Base-by-base conservation (phyloP, 805 yeast species). In the Ogataea wickerhamii region DNA sequence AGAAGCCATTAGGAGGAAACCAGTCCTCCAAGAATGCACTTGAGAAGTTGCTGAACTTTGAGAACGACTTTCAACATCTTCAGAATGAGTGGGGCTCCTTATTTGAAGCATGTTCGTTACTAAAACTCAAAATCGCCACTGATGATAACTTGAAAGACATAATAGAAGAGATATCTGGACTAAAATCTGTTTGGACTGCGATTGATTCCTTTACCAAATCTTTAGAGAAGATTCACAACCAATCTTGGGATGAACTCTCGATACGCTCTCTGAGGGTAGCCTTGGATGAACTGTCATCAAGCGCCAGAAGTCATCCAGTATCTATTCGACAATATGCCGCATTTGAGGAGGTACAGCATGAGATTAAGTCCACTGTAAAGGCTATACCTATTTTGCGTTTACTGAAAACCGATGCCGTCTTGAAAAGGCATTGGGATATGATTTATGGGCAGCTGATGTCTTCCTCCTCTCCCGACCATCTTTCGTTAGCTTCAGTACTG, bases 321-420 rank as follows among this genome's bases (percentile, higher is more conserved):
- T 67, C 73, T 12, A 67, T 82, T 18, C 68, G 86, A 5, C 87
- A 78, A 44, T 82, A 85, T 54, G 65, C 78, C 0, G 88, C 89
- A 0, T 81, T 80, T 55, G 80, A 75, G 44, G 70, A 71, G 14
- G 65, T 81, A n/a, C 78, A 77, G 44, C 55, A 53, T 6, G 44
- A 47, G 1, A 55, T 83, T 6, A 73, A 73, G 32, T 55, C 56
- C 2, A 49, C 69, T 31, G 47, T 73, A 11, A 61, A 67, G 38
- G 51, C 68, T 20, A 54, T 63, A 26, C 55, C 71, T 1, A 28
- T 68, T 5, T 25, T 82, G 1, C 44, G 56, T 2, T 73, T 71
- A 3, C 59, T 87, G 39, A 74, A 71, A 39, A 72, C 78, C 4
- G 82, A 71, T 0, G 70, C 77, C 0, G 58, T 89, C 44, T 73